Evolutionary conservation across 805 yeast genomes (phyloP).

Genomic region (Saccharomyces eubayanus): DNA sequence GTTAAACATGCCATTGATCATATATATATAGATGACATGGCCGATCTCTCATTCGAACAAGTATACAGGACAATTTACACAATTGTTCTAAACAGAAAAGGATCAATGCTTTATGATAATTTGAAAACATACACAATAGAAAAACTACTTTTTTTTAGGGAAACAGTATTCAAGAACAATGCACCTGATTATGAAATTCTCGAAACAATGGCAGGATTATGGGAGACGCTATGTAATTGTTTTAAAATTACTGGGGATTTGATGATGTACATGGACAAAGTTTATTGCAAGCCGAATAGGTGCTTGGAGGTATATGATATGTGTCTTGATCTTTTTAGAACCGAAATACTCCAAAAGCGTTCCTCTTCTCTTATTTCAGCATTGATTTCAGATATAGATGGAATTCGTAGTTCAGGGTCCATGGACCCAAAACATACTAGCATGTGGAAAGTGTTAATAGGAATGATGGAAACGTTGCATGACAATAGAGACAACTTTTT

Average conservation of each 20-base stretch:
- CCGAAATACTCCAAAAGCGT: conserved; percentile 45
- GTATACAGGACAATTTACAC: conserved; percentile 73
- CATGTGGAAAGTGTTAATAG: conserved; percentile 51
- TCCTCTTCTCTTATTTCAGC: conserved; percentile 43
- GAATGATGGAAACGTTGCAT: conserved; percentile 66
- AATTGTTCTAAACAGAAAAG: conserved; percentile 42
- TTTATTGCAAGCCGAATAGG: conserved; percentile 63
- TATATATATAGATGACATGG: conserved; percentile 65
- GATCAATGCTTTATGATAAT: conserved; percentile 9
- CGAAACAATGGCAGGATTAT: conserved; percentile 32
- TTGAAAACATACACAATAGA: conserved; percentile 7
- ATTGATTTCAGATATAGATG: conserved; percentile 28
- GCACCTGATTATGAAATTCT: conserved; percentile 31
- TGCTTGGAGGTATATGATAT: conserved; percentile 61
- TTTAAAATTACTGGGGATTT: conserved; percentile 80
- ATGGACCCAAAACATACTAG: conserved; percentile 22
- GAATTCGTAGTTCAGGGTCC: conserved; percentile 24
- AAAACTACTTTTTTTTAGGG: conserved; percentile 7
- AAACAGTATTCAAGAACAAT: conserved; percentile 3
- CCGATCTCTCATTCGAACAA: conserved; percentile 71
- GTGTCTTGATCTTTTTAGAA: conserved; percentile 62
- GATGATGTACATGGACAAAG: conserved; percentile 78
- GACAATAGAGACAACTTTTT: conserved; percentile 52
- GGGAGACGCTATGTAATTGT: conserved; percentile 65
- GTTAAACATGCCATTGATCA: conserved; percentile 60